Conservation (phyloP, 495 filamentous ascomycete species). For the Xylaria curta region DNA sequence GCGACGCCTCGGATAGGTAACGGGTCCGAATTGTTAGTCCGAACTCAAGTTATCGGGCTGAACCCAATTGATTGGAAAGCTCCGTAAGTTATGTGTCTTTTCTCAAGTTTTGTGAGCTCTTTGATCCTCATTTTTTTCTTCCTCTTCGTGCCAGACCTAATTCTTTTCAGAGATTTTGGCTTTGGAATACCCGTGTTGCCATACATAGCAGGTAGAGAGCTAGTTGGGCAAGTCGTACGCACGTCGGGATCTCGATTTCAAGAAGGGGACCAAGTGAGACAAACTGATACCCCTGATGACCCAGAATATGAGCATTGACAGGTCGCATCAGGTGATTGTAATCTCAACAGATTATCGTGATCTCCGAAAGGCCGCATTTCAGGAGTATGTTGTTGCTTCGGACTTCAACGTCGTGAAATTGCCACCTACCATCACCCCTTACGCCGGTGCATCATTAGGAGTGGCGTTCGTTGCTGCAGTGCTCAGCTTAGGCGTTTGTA, state of each 20-base stretch:
- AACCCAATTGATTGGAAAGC: slow-evolving; percentile 80
- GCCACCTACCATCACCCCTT: slow-evolving; percentile 52
- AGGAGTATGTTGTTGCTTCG: slow-evolving; percentile 69
- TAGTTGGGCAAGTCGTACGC: slow-evolving; percentile 64
- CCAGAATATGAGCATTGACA: slow-evolving; percentile 9
- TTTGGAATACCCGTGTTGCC: slow-evolving; percentile 69
- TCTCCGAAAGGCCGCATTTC: slow-evolving; percentile 70
- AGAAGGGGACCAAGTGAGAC: slow-evolving; percentile 58
- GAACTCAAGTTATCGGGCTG: slow-evolving; percentile 56
- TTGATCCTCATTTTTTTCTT: slow-evolving; percentile 12
- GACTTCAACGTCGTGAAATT: slow-evolving; percentile 68
- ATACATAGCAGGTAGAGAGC: slow-evolving; percentile 70
- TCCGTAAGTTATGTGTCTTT: slow-evolving; percentile 54
- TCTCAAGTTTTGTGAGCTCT: slow-evolving; percentile 18
- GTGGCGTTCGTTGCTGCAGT: slow-evolving; percentile 69
- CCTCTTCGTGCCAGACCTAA: slow-evolving; percentile 12
- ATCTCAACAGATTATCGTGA: slow-evolving; percentile 76
- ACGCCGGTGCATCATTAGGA: slow-evolving; percentile 64
- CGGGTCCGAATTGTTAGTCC: slow-evolving; percentile 62
- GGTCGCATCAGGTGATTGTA: slow-evolving; percentile 53
- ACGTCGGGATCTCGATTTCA: slow-evolving; percentile 53
- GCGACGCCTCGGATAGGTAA: slow-evolving; percentile 59
- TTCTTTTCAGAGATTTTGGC: slow-evolving; percentile 60
- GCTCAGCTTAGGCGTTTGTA: slow-evolving; percentile 64
- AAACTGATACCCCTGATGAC: not conserved